Base-by-base conservation (phyloP, 1,284 basidiomycete genomes). In the Heterobasidion annosum region DNA sequence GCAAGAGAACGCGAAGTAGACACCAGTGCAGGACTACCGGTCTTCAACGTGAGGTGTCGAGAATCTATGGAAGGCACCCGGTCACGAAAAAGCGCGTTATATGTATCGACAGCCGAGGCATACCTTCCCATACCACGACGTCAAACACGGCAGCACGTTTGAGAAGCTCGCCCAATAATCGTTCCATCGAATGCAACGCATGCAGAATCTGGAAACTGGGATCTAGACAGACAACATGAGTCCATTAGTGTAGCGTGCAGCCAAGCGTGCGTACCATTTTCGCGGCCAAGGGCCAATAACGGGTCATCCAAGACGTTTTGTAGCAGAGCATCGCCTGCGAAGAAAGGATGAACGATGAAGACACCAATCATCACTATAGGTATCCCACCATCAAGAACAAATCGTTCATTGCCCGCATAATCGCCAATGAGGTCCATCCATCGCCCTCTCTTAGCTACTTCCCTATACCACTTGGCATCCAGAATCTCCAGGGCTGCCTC, bases 361-460 rank as follows among this genome's bases (percentile, higher is more conserved):
- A 15, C 47, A 25, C 57, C 8, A 59, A 57, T 34, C 34, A 52
- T 40, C 51, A 48, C 10, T 12, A 34, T 18, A 48, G 48, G 48
- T 33, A 37, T 51, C 58, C 46, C 61, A 80, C 84, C 84, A 64
- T 87, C 82, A 53, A 87, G 69, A 33, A 85, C 63, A 62, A 88
- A 88, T n/a, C 74, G 72, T 62, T 87, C 84, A 37, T 65, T 73
- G 1, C 85, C 85, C 34, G 80, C 84, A 62, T 83, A 86, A 63
- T 86, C 85, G 12, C 83, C 83, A 34, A 87, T 67, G 3, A 86
- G 69, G 62, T 86, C 83, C 82, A 86, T 85, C 76, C 80, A 82
- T 60, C 81, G 63, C 3, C 74, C 76, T 16, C 67, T 59, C 56
- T 70, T 68, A 55, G 65, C 68, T 12, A 69, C 64, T 1, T 55